Percentiles rank a stretch among this genome's conserved stretches.
Conservation (phyloP, 2,329 filamentous ascomycete genomes). For the Sporothrix sp. region DNA sequence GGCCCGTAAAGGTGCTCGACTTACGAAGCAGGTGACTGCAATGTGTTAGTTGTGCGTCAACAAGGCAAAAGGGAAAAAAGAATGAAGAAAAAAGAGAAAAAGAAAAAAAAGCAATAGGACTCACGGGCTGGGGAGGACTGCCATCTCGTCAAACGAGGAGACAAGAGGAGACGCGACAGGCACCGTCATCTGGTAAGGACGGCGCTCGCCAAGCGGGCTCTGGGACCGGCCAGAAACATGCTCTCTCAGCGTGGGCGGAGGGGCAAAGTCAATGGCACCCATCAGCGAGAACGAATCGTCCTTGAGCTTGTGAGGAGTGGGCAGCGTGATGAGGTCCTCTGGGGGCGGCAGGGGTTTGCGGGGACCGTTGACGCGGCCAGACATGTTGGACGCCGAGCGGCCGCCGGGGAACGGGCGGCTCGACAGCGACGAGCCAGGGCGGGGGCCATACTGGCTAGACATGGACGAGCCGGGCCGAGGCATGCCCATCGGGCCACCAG, state of each 20-base stretch:
- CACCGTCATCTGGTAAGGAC: constrained; percentile 65
- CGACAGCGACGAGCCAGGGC: constrained; percentile 26
- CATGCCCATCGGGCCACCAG: constrained; percentile 9
- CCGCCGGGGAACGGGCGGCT: constrained; percentile 31
- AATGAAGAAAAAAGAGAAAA: neutral
- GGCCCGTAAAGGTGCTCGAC: constrained; percentile 64
- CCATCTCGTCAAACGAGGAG: constrained; percentile 78
- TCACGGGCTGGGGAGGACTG: constrained; percentile 82
- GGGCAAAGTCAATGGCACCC: constrained; percentile 73
- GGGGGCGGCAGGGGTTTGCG: constrained; percentile 58
- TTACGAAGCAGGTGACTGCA: constrained; percentile 61
- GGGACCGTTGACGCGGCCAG: constrained; percentile 32
- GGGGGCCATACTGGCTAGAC: constrained; percentile 31
- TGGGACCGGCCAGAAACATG: constrained; percentile 59
- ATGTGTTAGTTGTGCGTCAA: neutral
- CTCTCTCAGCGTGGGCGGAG: constrained; percentile 57
- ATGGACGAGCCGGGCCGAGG: constrained; percentile 27
- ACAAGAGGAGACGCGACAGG: constrained; percentile 68
- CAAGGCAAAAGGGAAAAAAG: neutral
- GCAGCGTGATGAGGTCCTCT: constrained; percentile 60
- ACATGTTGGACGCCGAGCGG: constrained; percentile 41
- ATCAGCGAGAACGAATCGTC: constrained; percentile 68
- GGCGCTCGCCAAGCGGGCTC: constrained; percentile 52
- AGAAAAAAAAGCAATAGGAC: constrained; percentile 29
- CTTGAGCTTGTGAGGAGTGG: constrained; percentile 73